Percentiles rank a stretch among this genome's conserved stretches.
These are phyloP conservation scores for Lactuca saligna DNA, from an alignment of 129 eudicot genomes.

Conservation along the genomic window DNA sequence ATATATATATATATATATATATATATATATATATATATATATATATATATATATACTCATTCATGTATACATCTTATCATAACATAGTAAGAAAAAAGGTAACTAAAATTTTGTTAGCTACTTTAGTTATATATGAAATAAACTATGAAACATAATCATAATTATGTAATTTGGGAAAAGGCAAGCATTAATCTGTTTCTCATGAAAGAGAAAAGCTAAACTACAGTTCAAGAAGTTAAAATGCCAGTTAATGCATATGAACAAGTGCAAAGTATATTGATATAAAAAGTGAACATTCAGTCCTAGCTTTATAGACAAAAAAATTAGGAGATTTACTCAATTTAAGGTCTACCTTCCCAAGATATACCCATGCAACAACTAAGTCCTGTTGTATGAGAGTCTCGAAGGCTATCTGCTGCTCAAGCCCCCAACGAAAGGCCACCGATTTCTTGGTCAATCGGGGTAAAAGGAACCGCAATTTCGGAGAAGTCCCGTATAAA, in stretches of 20 bases:
- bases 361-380: slow-evolving; percentile 98
- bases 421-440: too few species aligned
- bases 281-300: slow-evolving; percentile 28
- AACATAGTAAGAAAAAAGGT: not conserved
- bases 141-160: not conserved
- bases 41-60: not conserved
- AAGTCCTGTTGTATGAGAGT: too few species aligned
- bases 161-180: not conserved
- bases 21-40: too few species aligned
- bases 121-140: not conserved
- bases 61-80: not conserved
- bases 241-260: slow-evolving; percentile 1
- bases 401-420: too few species aligned
- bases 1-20: too few species aligned
- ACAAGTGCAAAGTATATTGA: slow-evolving; percentile 12
- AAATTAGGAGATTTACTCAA: slow-evolving; percentile 1
- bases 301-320: slow-evolving; percentile 8
- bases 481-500: too few species aligned
- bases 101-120: not conserved
- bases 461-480: too few species aligned
- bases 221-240: slow-evolving; percentile 6
- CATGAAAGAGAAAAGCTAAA: not conserved
- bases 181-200: not conserved
- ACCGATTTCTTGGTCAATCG: too few species aligned
- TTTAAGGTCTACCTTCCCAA: slow-evolving; percentile 75